Conservation (phyloP, 257 asterid genomes). For the Oldenlandia corymbosa region DNA sequence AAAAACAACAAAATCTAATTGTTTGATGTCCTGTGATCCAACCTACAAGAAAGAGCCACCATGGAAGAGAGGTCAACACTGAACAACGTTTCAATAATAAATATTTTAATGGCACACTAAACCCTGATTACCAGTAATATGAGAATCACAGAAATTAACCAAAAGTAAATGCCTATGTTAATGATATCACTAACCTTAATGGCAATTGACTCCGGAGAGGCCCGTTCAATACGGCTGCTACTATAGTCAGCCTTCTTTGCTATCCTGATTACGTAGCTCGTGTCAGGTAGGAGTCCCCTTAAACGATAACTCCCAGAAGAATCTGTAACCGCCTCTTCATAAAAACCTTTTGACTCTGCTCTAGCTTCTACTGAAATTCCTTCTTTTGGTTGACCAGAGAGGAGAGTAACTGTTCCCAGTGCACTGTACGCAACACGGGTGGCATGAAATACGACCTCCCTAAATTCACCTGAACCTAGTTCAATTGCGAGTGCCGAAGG, state of each 20-base stretch:
- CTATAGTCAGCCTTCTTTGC: conserved; percentile 53
- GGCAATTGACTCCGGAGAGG: conserved; percentile 67
- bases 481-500: conserved; percentile 89
- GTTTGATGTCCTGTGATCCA: conserved; percentile 56
- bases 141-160: background rate
- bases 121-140: too few relatives aligned
- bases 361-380: conserved; percentile 89
- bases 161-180: background rate
- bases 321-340: conserved; percentile 86
- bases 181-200: conserved; percentile 48
- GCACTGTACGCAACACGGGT: conserved; percentile 97
- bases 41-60: conserved; percentile 35
- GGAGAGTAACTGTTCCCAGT: conserved; percentile 67
- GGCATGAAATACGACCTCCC: conserved; percentile 74
- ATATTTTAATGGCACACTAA: background rate
- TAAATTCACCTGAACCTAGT: conserved; percentile 88
- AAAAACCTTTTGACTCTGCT: conserved; percentile 79
- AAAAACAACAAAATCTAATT: conserved; percentile 72
- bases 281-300: conserved; percentile 87
- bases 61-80: too few relatives aligned
- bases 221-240: conserved; percentile 61
- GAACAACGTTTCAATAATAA: background rate
- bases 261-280: conserved; percentile 65
- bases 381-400: conserved; percentile 92
- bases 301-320: conserved; percentile 75